Percentiles rank a stretch among this genome's conserved stretches.
Evolutionary conservation across 2,329 filamentous ascomycete species (phyloP).

Genomic region (Macrophomina pseudophaseolina): DNA sequence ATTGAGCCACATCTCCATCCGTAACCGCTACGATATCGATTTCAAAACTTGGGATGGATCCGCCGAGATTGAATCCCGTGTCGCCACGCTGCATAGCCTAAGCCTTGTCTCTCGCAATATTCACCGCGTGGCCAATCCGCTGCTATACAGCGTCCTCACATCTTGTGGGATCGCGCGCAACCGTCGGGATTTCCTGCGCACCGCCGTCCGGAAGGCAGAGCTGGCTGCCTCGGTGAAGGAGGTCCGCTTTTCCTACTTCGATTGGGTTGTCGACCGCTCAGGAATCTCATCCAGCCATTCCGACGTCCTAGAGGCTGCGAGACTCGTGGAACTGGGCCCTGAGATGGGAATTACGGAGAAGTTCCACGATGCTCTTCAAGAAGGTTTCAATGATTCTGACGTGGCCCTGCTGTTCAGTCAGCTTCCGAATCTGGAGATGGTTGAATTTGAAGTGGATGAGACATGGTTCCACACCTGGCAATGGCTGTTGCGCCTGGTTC

Average conservation of each 20-base stretch:
- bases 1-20: background rate
- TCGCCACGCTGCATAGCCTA: background rate
- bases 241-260: constrained; percentile 9
- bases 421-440: background rate
- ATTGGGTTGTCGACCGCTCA: background rate
- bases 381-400: background rate
- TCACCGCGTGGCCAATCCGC: constrained; percentile 2
- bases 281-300: background rate
- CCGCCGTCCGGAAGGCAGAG: background rate
- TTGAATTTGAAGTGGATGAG: constrained; percentile 8
- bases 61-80: background rate
- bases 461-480: constrained; percentile 14
- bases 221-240: constrained; percentile 6
- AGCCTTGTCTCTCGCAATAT: constrained; percentile 4
- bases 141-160: constrained; percentile 1
- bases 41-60: constrained; percentile 1
- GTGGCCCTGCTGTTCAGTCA: constrained; percentile 9
- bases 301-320: background rate
- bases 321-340: background rate
- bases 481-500: constrained; percentile 1
- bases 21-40: constrained; percentile 2
- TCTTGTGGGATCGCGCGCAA: background rate
- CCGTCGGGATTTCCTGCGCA: background rate
- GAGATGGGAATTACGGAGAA: background rate
- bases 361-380: background rate